A percentile compares a stretch with the other conserved stretches of the same genome.
These are phyloP conservation scores for Delitschia confertaspora DNA, from an alignment of 495 filamentous ascomycete genomes.

Conservation along the genomic window DNA sequence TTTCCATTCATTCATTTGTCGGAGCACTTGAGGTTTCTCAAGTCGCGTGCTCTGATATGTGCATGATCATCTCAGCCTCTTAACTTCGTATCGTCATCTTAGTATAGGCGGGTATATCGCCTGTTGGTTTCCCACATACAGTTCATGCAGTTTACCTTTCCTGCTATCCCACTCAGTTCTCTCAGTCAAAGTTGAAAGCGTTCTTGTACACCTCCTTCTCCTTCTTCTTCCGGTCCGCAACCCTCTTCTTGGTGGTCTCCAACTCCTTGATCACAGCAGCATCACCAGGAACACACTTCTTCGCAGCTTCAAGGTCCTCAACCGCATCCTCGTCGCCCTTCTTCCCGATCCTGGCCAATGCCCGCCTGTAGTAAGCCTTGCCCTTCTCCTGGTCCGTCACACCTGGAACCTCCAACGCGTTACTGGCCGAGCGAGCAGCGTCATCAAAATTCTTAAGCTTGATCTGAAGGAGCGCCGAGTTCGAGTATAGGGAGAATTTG, in stretches of 20 bases:
- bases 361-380: conserved; percentile 81
- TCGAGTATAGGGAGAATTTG: conserved; percentile 67
- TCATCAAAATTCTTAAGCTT: conserved; percentile 67
- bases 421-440: conserved; percentile 57
- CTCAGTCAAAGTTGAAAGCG: conserved; percentile 70
- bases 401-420: conserved; percentile 60
- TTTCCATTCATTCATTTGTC: too few relatives aligned
- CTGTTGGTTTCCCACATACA: too few relatives aligned
- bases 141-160: too few relatives aligned
- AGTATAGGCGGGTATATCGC: too few relatives aligned
- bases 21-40: too few relatives aligned
- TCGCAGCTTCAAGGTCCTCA: conserved; percentile 65
- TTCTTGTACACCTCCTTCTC: conserved; percentile 85
- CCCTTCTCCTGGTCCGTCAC: conserved; percentile 69
- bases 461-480: conserved; percentile 68
- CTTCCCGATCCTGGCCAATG: conserved; percentile 57
- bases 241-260: conserved; percentile 61
- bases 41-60: too few relatives aligned
- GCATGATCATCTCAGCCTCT: too few relatives aligned
- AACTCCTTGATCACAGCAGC: conserved; percentile 67
- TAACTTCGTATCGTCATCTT: too few relatives aligned
- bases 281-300: conserved; percentile 67
- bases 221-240: conserved; percentile 64
- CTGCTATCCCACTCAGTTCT: too few relatives aligned
- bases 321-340: conserved; percentile 84